These are phyloP conservation scores for Talaromyces thailandensis DNA, from an alignment of 495 filamentous ascomycete genomes.

Conservation along the genomic window DNA sequence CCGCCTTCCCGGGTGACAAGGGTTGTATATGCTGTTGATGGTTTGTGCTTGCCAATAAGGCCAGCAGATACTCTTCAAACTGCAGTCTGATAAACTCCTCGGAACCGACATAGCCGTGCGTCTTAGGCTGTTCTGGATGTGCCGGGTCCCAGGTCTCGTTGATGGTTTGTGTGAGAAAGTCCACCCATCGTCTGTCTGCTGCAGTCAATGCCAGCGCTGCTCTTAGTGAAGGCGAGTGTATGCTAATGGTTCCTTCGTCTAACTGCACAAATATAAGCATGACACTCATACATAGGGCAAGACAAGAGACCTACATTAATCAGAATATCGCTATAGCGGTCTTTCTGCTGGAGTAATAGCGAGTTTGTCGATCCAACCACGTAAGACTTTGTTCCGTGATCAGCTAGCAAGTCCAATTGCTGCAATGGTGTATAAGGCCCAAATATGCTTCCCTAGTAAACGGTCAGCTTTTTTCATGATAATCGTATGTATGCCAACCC, in stretches of 20 bases:
- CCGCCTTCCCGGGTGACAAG: slow-evolving; percentile 9
- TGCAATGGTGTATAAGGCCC: slow-evolving; percentile 95
- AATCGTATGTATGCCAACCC: slow-evolving; percentile 10
- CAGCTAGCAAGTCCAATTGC: slow-evolving; percentile 88
- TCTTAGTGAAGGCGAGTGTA: slow-evolving; percentile 71
- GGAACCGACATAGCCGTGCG: slow-evolving; percentile 89
- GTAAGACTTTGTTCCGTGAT: slow-evolving; percentile 92
- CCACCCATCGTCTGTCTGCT: slow-evolving; percentile 92
- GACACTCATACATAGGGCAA: not conserved
- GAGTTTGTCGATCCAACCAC: slow-evolving; percentile 97
- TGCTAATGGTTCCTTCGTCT: slow-evolving; percentile 79
- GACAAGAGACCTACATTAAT: slow-evolving; percentile 56
- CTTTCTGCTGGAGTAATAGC: slow-evolving; percentile 83
- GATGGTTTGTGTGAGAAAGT: slow-evolving; percentile 85
- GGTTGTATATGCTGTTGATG: slow-evolving; percentile 68
- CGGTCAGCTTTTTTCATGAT: slow-evolving; percentile 11
- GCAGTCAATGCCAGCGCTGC: slow-evolving; percentile 70
- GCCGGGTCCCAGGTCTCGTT: slow-evolving; percentile 94
- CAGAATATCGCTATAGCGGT: slow-evolving; percentile 94
- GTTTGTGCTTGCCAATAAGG: slow-evolving; percentile 79
- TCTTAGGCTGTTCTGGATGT: slow-evolving; percentile 81
- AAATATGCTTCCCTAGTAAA: slow-evolving; percentile 72
- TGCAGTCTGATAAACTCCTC: slow-evolving; percentile 97
- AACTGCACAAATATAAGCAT: slow-evolving; percentile 37
- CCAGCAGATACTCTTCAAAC: slow-evolving; percentile 94